These are phyloP conservation scores for Eimeria praecox DNA, from an alignment of 169 alveolate species.

Conservation along the genomic window DNA sequence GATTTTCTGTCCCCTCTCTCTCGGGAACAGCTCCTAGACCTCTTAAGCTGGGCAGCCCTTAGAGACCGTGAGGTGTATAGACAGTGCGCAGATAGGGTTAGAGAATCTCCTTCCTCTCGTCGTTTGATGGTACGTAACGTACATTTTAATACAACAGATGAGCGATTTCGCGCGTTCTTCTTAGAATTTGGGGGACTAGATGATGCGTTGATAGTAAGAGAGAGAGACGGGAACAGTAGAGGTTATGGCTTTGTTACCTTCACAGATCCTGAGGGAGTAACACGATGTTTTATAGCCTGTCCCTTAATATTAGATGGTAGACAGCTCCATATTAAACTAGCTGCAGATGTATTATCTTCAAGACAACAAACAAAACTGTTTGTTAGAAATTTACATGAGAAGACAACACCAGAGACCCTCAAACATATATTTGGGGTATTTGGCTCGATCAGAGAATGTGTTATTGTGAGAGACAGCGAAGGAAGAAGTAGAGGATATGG, in stretches of 20 bases:
- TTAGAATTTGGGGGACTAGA: background rate
- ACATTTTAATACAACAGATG: constrained; percentile 11
- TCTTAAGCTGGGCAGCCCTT: constrained; percentile 86
- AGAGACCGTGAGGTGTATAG: constrained; percentile 83
- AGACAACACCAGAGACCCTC: constrained; percentile 85
- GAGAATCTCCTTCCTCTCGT: constrained; percentile 72
- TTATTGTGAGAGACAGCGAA: constrained; percentile 85
- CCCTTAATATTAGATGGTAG: background rate
- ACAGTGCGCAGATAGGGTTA: constrained; percentile 86
- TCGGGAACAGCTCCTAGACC: constrained; percentile 88
- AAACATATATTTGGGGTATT: constrained; percentile 84
- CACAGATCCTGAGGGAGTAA: constrained; percentile 86
- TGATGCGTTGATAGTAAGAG: constrained; percentile 88
- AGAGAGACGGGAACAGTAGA: constrained; percentile 87
- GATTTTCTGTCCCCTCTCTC: constrained; percentile 86
- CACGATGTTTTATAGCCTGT: constrained; percentile 72
- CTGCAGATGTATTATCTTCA: constrained; percentile 76
- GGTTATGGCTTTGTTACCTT: constrained; percentile 91
- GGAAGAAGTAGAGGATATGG: constrained; percentile 89
- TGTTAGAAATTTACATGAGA: constrained; percentile 87
- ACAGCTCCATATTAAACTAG: constrained; percentile 48
- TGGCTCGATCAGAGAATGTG: constrained; percentile 88
- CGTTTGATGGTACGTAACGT: constrained; percentile 61
- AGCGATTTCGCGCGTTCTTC: background rate
- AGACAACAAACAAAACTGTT: constrained; percentile 87